These are phyloP conservation scores for Wickerhamomyces bisporus DNA, from an alignment of 805 yeast genomes.

Conservation along the genomic window DNA sequence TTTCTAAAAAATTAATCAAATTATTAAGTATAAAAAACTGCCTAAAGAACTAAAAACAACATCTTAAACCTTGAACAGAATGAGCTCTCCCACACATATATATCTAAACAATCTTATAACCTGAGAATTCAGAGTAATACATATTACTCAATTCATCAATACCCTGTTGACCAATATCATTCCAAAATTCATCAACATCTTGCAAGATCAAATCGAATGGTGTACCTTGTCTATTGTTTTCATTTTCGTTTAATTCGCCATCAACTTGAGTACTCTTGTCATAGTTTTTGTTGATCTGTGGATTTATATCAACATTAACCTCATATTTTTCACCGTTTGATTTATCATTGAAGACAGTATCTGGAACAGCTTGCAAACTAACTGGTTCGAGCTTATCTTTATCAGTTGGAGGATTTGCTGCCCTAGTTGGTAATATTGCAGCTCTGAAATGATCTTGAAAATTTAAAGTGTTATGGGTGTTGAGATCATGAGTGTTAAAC, in stretches of 20 bases:
- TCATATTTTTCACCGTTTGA: no score
- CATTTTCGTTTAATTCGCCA: no score
- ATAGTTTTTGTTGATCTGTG: not conserved
- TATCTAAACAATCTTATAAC: constrained; percentile 22
- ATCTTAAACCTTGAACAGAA: no score
- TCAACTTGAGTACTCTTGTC: not conserved
- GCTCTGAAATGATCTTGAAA: constrained; percentile 4
- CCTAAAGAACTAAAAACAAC: no score
- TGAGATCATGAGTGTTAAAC: constrained; percentile 3
- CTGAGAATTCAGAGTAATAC: constrained; percentile 24
- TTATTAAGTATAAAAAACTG: no score
- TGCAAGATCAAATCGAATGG: constrained; percentile 16
- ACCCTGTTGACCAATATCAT: constrained; percentile 24
- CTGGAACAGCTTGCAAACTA: not conserved
- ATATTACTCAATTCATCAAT: constrained; percentile 22
- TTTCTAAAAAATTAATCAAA: no score
- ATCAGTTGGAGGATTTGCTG: constrained; percentile 8
- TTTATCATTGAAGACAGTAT: not conserved
- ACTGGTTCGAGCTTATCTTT: not conserved
- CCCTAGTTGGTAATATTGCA: constrained; percentile 4
- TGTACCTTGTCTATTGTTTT: constrained; percentile 1
- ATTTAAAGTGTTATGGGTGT: not conserved
- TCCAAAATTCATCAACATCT: constrained; percentile 22
- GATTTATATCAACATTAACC: no score
- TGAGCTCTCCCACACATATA: no score